Evolutionary conservation across 2,329 filamentous ascomycete genomes (phyloP).

Genomic region (Neocucurbitaria cava): DNA sequence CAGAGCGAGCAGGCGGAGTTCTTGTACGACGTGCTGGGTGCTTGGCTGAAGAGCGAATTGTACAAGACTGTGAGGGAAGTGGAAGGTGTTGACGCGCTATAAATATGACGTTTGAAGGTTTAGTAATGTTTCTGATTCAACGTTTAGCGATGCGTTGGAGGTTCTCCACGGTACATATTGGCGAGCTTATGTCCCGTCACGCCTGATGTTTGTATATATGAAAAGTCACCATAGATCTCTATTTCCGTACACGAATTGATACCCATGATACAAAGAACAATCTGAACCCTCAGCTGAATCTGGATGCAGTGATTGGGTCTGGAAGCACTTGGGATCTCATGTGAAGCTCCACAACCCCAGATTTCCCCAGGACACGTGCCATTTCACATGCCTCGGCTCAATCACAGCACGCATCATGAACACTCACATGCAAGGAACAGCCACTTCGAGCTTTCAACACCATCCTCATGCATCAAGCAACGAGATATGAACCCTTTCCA

Average conservation of each 20-base stretch:
- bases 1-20: conserved; percentile 35
- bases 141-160: conserved; percentile 10
- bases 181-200: not conserved
- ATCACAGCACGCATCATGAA: conserved; percentile 11
- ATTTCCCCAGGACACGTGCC: conserved; percentile 24
- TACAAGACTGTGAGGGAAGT: conserved; percentile 37
- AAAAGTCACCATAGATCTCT: conserved; percentile 1
- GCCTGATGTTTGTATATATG: not conserved
- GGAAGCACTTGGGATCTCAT: not conserved
- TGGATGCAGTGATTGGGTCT: not conserved
- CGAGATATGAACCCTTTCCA: conserved; percentile 33
- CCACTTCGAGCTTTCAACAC: not conserved
- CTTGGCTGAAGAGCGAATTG: conserved; percentile 43
- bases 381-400: conserved; percentile 37
- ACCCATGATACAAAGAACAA: not conserved
- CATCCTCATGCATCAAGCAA: conserved; percentile 12
- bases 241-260: not conserved
- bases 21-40: conserved; percentile 39
- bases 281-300: not conserved
- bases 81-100: conserved; percentile 13
- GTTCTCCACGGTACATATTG: conserved; percentile 2
- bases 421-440: conserved; percentile 22
- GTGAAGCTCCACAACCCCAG: conserved; percentile 13
- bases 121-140: not conserved
- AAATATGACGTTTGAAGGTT: not conserved